Conservation (phyloP, 2,329 filamentous ascomycete genomes). For the Beauveria varroae region DNA sequence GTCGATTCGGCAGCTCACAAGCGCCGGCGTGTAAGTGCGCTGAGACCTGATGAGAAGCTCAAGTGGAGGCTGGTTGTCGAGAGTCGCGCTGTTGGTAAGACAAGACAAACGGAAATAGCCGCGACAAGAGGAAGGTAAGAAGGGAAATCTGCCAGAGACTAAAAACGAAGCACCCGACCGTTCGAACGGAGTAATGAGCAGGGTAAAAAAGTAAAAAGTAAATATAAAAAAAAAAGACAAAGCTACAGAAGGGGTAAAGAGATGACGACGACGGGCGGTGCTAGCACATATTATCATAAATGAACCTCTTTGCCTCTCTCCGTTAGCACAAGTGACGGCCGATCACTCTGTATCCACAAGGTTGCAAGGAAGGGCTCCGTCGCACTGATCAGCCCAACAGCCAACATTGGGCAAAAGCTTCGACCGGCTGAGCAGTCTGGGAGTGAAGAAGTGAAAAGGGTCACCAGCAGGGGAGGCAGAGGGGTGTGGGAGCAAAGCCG, state of each 20-base stretch:
- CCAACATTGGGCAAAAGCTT: slow-evolving; percentile 1
- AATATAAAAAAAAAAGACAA: background rate
- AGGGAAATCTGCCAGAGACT: background rate
- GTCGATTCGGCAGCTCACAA: slow-evolving; percentile 1
- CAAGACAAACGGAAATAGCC: background rate
- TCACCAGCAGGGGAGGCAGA: too few species aligned
- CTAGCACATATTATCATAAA: slow-evolving; percentile 7
- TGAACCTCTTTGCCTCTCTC: slow-evolving; percentile 3
- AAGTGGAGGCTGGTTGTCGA: background rate
- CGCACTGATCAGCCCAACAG: slow-evolving; percentile 10
- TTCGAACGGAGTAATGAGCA: background rate
- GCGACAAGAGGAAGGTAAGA: background rate
- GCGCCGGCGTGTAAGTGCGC: slow-evolving; percentile 9
- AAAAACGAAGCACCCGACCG: background rate
- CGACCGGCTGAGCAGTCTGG: background rate
- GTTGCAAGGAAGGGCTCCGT: slow-evolving; percentile 1
- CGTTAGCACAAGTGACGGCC: background rate
- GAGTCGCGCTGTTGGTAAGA: background rate
- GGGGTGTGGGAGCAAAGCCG: too few species aligned
- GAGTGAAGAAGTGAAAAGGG: too few species aligned
- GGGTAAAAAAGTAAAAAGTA: background rate
- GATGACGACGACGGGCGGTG: background rate
- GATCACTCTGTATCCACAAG: slow-evolving; percentile 10
- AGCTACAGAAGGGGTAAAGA: background rate
- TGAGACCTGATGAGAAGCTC: background rate